Base-by-base conservation (phyloP, 768 basidiomycete genomes). In the Naganishia friedmannii region DNA sequence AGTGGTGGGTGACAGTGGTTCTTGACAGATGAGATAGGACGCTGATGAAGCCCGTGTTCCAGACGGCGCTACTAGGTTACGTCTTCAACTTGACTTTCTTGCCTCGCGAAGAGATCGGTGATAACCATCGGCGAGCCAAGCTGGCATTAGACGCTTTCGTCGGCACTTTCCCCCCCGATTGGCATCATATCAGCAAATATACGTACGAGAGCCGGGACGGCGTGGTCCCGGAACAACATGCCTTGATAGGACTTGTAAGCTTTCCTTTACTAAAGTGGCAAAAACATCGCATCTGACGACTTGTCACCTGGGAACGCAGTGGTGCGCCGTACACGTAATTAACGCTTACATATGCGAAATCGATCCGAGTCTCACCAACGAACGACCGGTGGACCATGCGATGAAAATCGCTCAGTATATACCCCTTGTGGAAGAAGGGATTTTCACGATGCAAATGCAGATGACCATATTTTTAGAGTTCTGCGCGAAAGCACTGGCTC, bases 311-410 rank as follows among this genome's bases (percentile, higher is more conserved):
- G 15, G 15, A 42, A 8, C 9, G 2, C 15, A 63, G 60, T 63
- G 60, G 60, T 63, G 39, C 39, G 21, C 60, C n/a, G 17, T 63
- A 0, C 60, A 63, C 26, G 23, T 63, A n/a, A 63, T 45, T 42
- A 63, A 63, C 15, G 39, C 60, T 29, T 63, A 63, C 26, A 63
- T 63, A n/a, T 63, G 60, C 60, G 60, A 63, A 19, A 63, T 63
- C 26, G 60, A 63, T 7, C 60, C 60, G 6, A 45, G 26, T 5
- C 32, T 63, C 3, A 58, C 57, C 37, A 26, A 23, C 42, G 39
- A 63, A n/a, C 60, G 60, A 63, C 60, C 60, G 15, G 60, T 63
- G 19, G 60, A 63, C 19, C 60, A 63, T 37, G 60, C 60, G 13
- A 63, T 42, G 23, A 63, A 45, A 23, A 63, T 63, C 4, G 32